Base-by-base conservation (phyloP, 495 filamentous ascomycete species). In the Xylaria intraflava region DNA sequence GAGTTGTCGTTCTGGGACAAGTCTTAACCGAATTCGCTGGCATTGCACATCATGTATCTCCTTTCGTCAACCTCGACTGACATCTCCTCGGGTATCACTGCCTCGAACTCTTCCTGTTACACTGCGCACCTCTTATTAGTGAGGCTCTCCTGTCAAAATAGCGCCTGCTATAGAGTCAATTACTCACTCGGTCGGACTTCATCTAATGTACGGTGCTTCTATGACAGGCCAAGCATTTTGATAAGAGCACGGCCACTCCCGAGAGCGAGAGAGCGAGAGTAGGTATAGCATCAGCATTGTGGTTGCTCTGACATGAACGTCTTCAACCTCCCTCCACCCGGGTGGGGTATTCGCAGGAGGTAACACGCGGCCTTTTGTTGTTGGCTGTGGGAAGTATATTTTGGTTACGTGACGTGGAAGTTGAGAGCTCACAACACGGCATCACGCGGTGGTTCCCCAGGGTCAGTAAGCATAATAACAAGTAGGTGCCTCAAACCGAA, bases 1-100 rank as follows among this genome's bases (percentile, higher is more conserved):
- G 31, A n/a, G 30, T 47, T 39, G 54, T 64, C 61, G 44, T 63
- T 66, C 57, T 62, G 45, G 64, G 61, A 61, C 54, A 53, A 17
- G 45, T 45, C 46, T 30, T 49, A 43, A 55, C 61, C 58, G 49
- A 38, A 60, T 64, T 62, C 36, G 64, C 52, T 51, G 51, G 24
- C 23, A 38, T n/a, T 33, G 26, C 41, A 47, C 53, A 52, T 49
- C 45, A 16, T 33, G 26, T 44, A 47, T 54, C 55, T 49, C 45
- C 57, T 60, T 62, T 60, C 57, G 39, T 51, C 30, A 36, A 31
- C 45, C 20, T 49, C 20, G 33, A 55, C 44, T 42, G 35, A 22
- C 26, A 36, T 55, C 22, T 43, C 36, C 47, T 49, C 52, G 36
- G 52, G 52, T 48, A 55, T 49, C 47, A 55, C 52, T 20, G 24